phyloP scores from a whole-genome alignment of 441 rosid species.

The Euphorbia schlechtendalii region DNA sequence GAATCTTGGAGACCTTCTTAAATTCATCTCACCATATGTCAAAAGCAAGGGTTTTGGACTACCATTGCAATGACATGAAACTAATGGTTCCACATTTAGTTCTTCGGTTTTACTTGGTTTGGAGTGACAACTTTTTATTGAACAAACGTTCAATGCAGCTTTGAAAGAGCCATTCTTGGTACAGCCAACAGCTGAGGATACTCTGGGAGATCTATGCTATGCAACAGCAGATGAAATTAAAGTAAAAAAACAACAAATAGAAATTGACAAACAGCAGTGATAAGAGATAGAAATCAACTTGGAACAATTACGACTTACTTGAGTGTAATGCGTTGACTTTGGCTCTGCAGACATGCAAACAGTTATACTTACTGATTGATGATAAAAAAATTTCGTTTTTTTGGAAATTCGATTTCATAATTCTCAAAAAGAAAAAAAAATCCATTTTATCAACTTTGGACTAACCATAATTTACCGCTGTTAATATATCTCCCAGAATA shows the following conservation, averaged over 20 bases:
- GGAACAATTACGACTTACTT: slow-evolving; percentile 30
- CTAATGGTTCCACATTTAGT: slow-evolving; percentile 1
- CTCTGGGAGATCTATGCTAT: slow-evolving; percentile 15
- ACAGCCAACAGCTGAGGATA: slow-evolving; percentile 16
- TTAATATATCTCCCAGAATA: neutral
- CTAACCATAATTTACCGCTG: neutral
- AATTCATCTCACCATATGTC: neutral
- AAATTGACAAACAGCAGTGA: neutral
- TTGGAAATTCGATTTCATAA: neutral
- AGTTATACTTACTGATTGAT: neutral
- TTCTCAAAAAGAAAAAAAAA: neutral
- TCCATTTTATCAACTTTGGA: neutral
- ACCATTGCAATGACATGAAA: slow-evolving; percentile 4
- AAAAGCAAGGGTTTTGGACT: neutral
- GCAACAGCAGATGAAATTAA: neutral
- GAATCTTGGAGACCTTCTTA: slow-evolving; percentile 22
- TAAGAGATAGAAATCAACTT: neutral
- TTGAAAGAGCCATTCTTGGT: slow-evolving; percentile 15
- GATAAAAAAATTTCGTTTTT: neutral
- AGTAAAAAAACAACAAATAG: neutral
- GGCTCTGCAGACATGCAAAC: slow-evolving; percentile 24
- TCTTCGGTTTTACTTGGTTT: slow-evolving; percentile 1
- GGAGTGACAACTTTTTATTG: neutral
- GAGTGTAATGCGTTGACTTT: slow-evolving; percentile 15
- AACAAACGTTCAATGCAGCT: slow-evolving; percentile 1